Percentiles rank a stretch among this genome's conserved stretches.
Conservation (phyloP, 2,329 filamentous ascomycete species). For the Colletotrichum falcatum region DNA sequence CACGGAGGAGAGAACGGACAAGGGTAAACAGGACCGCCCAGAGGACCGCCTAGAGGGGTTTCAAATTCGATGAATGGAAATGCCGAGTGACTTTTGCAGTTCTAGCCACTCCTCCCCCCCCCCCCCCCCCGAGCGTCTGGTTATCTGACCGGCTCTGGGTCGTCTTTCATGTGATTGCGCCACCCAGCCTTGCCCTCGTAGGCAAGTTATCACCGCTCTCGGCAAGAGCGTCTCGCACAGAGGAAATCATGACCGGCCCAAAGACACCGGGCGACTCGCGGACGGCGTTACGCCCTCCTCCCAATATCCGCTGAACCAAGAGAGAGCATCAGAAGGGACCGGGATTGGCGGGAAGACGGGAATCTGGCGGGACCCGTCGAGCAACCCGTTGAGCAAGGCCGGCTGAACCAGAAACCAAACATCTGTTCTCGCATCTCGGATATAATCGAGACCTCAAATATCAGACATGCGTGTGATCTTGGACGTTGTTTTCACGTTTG, state of each 20-base stretch:
- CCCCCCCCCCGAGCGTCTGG: not conserved
- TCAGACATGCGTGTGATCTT: not conserved
- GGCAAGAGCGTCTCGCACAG: not conserved
- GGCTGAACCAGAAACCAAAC: not conserved
- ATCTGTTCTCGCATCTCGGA: not conserved
- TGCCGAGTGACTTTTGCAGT: not conserved
- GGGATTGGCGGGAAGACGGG: constrained; percentile 35
- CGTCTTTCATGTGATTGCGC: not conserved
- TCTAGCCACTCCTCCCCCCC: not conserved
- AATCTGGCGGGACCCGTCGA: constrained; percentile 37
- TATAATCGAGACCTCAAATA: not conserved
- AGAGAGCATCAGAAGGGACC: not conserved
- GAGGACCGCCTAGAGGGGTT: too few species aligned
- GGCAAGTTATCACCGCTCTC: not conserved
- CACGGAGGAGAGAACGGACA: not conserved
- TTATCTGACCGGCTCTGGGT: not conserved
- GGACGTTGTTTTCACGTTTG: not conserved
- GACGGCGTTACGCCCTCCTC: not conserved
- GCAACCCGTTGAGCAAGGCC: constrained; percentile 15
- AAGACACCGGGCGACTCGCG: too few species aligned
- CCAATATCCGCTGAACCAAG: not conserved
- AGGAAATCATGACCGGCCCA: not conserved
- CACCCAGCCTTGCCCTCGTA: not conserved
- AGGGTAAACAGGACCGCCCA: too few species aligned
- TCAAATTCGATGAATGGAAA: too few species aligned